Evolutionary conservation across 306 rosid species (phyloP), one percentile per base, ranked within the genome.

Genomic region (Sechiopsis laciniata): DNA sequence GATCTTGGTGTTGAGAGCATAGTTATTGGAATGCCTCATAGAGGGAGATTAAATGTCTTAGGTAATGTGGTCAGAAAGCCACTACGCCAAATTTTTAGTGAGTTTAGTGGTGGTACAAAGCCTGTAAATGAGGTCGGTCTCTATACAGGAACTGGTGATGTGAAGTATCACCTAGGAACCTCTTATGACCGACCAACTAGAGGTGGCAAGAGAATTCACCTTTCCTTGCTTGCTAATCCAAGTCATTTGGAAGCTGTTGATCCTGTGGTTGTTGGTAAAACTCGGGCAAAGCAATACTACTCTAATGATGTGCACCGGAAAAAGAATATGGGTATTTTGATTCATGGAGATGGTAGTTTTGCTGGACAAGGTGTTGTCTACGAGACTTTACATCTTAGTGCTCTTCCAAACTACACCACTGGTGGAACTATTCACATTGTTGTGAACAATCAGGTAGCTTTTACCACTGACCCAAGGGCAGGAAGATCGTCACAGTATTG

Each of bases 291-390:
- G 76, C 97, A 94, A 75, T 94, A 85, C 80, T 90, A 74, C 80
- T 80, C 96, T 11, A 82, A 78, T 75, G 98, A 94, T 65, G 74
- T 7, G 54, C 86, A 86, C 78, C 81, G 96, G 77, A 89, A 80
- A 4, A 94, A 87, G 78, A 85, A 90, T 79, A 81, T 94, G 98
- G 96, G 86, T 69, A 13, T 94, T 65, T 77, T 94, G 82, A 84
- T 94, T 73, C 97, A 94, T 48, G 98, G 98, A 75, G 98, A 94
- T 82, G 97, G 98, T 81, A 94, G 98, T 75, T 94, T 90, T 85
- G 92, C 98, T 7, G 98, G 98, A 40, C 97, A 90, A 83, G 98
- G 98, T 55, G 97, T 94, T 48, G 98, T 90, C 75, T 94, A 90
- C 8, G 98, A 94, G 83, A 89, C 94, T 22, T 83, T 94, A 21